A percentile compares a stretch with the other conserved stretches of the same genome.
Evolutionary conservation across 2,329 filamentous ascomycete species (phyloP).

Genomic region (Fusarium sororula): DNA sequence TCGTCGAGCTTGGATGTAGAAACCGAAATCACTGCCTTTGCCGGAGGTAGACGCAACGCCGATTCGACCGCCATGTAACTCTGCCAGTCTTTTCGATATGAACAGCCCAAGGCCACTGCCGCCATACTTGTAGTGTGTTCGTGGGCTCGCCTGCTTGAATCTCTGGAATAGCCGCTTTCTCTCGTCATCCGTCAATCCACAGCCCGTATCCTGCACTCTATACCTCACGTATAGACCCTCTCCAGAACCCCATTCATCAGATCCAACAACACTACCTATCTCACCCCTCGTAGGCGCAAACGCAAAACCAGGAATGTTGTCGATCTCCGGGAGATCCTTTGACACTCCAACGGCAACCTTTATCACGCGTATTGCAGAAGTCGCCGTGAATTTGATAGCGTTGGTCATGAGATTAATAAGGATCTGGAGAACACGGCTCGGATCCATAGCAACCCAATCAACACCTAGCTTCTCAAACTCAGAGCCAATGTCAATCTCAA

Average conservation of each 20-base stretch:
- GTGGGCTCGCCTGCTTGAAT: slow-evolving; percentile 69
- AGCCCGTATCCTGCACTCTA: slow-evolving; percentile 72
- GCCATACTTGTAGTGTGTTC: slow-evolving; percentile 67
- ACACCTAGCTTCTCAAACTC: slow-evolving; percentile 65
- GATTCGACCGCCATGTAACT: slow-evolving; percentile 72
- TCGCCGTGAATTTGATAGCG: slow-evolving; percentile 78
- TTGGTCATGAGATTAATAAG: slow-evolving; percentile 82
- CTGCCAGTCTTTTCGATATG: slow-evolving; percentile 70
- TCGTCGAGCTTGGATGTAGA: slow-evolving; percentile 67
- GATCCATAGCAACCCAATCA: slow-evolving; percentile 74
- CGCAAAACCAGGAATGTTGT: neutral
- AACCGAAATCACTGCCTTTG: slow-evolving; percentile 68
- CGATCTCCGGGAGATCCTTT: neutral
- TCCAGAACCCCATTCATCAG: slow-evolving; percentile 47
- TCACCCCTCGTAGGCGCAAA: slow-evolving; percentile 11
- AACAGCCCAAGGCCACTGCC: slow-evolving; percentile 71
- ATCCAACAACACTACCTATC: slow-evolving; percentile 14
- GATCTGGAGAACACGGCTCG: slow-evolving; percentile 78
- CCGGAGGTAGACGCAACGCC: slow-evolving; percentile 68
- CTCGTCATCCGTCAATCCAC: slow-evolving; percentile 68
- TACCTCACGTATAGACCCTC: slow-evolving; percentile 53
- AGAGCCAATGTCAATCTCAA: slow-evolving; percentile 68
- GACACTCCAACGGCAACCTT: slow-evolving; percentile 62
- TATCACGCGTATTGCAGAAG: slow-evolving; percentile 48
- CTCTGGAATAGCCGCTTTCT: slow-evolving; percentile 73